A percentile compares a stretch with the other conserved stretches of the same genome.
phyloP scores from a whole-genome alignment of 805 yeast species.

The Kregervanrija delftensis region DNA sequence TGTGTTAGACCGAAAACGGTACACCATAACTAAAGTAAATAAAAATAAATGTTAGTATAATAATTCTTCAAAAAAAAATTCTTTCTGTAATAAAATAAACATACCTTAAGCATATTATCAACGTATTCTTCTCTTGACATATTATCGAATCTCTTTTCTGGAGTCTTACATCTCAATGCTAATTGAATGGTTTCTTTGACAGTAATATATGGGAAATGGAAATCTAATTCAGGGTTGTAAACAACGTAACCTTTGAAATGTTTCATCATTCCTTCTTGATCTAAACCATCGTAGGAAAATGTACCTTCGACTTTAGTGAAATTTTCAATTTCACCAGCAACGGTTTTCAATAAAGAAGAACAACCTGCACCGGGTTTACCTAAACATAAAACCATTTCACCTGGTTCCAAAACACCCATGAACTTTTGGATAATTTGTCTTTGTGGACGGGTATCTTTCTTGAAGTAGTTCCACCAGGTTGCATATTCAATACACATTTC shows the following conservation, averaged over 20 bases:
- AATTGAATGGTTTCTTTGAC: constrained; percentile 50
- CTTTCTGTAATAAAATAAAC: too few species aligned
- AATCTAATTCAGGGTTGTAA: constrained; percentile 47
- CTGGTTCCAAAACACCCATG: constrained; percentile 30
- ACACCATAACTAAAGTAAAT: too few species aligned
- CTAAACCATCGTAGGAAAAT: constrained; percentile 41
- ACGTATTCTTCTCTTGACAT: constrained; percentile 33
- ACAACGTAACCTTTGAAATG: constrained; percentile 38
- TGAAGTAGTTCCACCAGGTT: constrained; percentile 20
- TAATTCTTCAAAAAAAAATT: constrained; percentile 43
- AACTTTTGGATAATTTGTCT: constrained; percentile 17
- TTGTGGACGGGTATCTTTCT: constrained; percentile 24
- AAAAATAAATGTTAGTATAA: too few species aligned
- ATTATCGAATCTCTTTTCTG: constrained; percentile 34
- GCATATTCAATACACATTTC: constrained; percentile 31
- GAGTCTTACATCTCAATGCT: constrained; percentile 50
- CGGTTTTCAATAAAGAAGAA: constrained; percentile 41
- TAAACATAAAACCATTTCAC: constrained; percentile 44
- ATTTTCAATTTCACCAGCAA: constrained; percentile 37
- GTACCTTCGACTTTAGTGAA: constrained; percentile 31
- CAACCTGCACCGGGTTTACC: constrained; percentile 61
- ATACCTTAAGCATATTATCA: too few species aligned
- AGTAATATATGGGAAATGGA: constrained; percentile 44
- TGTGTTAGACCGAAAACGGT: constrained; percentile 54
- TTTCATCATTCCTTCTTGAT: constrained; percentile 39